Evolutionary conservation across 768 basidiomycete genomes (phyloP).

Genomic region (Austroboletus eburneus): DNA sequence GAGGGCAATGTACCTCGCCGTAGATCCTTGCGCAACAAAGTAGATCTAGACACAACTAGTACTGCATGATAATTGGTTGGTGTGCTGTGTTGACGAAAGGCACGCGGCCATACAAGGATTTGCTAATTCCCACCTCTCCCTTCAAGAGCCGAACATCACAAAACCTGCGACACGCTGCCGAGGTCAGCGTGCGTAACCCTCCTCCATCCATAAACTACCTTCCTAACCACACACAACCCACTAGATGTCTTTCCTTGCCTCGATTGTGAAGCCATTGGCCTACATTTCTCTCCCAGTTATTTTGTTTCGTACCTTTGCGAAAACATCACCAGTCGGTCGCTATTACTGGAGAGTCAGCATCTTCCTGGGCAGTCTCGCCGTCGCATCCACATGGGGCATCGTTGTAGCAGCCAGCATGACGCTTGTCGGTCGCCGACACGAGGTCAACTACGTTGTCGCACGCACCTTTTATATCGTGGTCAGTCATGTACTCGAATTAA

Average conservation of each 20-base stretch:
- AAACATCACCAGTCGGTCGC: slow-evolving; percentile 50
- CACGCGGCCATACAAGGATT: slow-evolving; percentile 1
- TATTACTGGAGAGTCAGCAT: slow-evolving; percentile 73
- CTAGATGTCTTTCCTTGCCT: slow-evolving; percentile 59
- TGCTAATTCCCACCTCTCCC: slow-evolving; percentile 30
- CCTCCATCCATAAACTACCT: slow-evolving; percentile 10
- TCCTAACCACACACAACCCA: slow-evolving; percentile 12
- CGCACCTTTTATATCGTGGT: slow-evolving; percentile 74
- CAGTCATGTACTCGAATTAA: slow-evolving; percentile 58
- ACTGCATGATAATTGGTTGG: too few relatives aligned
- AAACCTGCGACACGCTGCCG: slow-evolving; percentile 20
- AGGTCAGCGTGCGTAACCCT: slow-evolving; percentile 22
- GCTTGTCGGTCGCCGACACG: slow-evolving; percentile 63
- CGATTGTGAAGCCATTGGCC: slow-evolving; percentile 65
- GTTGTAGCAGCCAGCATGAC: slow-evolving; percentile 63
- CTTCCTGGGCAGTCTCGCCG: slow-evolving; percentile 67
- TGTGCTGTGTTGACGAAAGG: background rate
- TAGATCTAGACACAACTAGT: background rate
- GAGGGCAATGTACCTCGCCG: slow-evolving; percentile 14
- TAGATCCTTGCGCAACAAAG: slow-evolving; percentile 20
- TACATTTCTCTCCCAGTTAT: slow-evolving; percentile 74
- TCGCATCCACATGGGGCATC: slow-evolving; percentile 70
- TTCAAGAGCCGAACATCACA: slow-evolving; percentile 11
- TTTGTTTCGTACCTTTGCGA: slow-evolving; percentile 56
- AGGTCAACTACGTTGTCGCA: slow-evolving; percentile 82